Evolutionary conservation across 148 eudicot species (phyloP), one percentile per base, ranked within the genome.

Genomic region (Rhododendron kiyosumense): DNA sequence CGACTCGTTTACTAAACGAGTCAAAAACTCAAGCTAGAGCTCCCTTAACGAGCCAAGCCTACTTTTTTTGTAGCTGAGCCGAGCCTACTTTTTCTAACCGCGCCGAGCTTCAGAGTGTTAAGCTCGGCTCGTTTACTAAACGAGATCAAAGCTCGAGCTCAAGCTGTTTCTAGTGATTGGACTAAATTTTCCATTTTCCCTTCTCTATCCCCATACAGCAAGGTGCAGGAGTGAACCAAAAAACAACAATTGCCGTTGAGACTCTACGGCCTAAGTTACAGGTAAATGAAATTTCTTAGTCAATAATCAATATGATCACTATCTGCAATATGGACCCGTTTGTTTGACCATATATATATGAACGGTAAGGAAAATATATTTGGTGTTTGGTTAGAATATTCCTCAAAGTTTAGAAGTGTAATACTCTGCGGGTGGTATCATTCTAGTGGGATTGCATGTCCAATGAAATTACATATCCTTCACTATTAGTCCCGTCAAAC

Each of bases 201-300:
- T 28, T 28, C 2, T 3, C 3, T 3, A 43, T 28, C 49, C 51
- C 78, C 2, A 13, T 24, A 45, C 91, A 95, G 98, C 96, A 94
- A 92, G 95, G 94, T 85, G 94, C 91, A 83, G 90, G 92, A 45
- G 67, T 81, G 30, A 86, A 86, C 54, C 91, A 92, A 79, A 89
- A 89, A 67, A 85, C 96, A 84, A 88, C 92, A 0, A 87, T 81
- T 18, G 94, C 93, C 24, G 83, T 94, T 10, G 96, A 95, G 88
- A 91, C 91, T 71, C 82, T 95, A 71, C 94, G 84, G 71, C 98
- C 98, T 13, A 95, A 95, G 88, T 74, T 95, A 49, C 85, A 95
- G 96, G 98, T 95, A 95, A 80, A 80, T 18, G 13, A 43, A 43
- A 4, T 48, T 8, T 24, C 59, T 81, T 1, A 11, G 36, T 1